Conservation (phyloP, 83 land plant genomes). For the Larix sibirica region DNA sequence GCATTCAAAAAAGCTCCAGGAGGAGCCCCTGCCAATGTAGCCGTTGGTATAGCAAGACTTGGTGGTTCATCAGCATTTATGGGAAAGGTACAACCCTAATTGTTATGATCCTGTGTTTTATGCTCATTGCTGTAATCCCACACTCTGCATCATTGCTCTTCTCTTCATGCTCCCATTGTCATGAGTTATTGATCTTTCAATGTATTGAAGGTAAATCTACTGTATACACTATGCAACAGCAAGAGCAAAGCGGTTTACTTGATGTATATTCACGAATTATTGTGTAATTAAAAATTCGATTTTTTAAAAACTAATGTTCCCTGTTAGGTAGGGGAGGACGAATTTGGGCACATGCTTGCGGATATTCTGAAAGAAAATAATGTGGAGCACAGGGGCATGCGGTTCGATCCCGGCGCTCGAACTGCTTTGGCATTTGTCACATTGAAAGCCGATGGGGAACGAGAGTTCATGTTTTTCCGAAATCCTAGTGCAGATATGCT, state of each 20-base stretch:
- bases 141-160: not conserved
- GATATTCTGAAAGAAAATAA: conserved; percentile 61
- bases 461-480: conserved; percentile 84
- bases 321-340: conserved; percentile 76
- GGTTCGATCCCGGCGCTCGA: conserved; percentile 64
- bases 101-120: not conserved
- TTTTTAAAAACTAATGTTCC: not conserved
- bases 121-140: no score
- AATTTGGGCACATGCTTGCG: conserved; percentile 76
- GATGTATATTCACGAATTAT: not conserved
- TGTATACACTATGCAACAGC: not conserved
- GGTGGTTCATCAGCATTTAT: conserved; percentile 69
- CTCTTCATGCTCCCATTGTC: not conserved
- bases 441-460: conserved; percentile 72
- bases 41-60: conserved; percentile 57
- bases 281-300: not conserved
- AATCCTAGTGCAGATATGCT: conserved; percentile 92
- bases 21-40: conserved; percentile 78
- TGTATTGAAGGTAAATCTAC: not conserved
- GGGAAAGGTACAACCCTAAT: conserved; percentile 41
- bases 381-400: conserved; percentile 53
- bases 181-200: not conserved
- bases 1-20: conserved; percentile 67
- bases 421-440: conserved; percentile 89
- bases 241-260: not conserved